phyloP scores from a whole-genome alignment of 331 rosid species.

The Quercus tomentella region DNA sequence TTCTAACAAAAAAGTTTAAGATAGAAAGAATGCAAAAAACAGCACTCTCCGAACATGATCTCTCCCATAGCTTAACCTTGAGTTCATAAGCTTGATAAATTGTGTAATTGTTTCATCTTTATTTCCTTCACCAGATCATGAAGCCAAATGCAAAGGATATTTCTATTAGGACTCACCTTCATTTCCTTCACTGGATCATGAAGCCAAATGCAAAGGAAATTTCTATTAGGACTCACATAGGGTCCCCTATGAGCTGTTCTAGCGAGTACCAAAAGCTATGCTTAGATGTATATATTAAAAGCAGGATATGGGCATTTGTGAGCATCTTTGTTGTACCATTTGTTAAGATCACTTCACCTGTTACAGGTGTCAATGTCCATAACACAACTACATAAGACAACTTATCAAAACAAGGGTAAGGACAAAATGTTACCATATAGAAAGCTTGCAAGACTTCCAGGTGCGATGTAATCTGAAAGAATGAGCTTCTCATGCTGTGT shows the following conservation, averaged over 20 bases:
- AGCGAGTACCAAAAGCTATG: not conserved
- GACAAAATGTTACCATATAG: slow-evolving; percentile 71
- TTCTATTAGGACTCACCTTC: not conserved
- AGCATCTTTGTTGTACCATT: not conserved
- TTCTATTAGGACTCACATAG: not conserved
- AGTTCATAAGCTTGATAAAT: not conserved
- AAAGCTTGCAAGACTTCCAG: slow-evolving; percentile 90
- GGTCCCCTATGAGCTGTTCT: not conserved
- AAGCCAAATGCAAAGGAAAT: not conserved
- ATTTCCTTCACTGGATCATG: not conserved
- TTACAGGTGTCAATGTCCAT: not conserved
- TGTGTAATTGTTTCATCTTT: not conserved
- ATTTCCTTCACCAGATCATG: not conserved
- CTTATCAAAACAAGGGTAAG: not conserved
- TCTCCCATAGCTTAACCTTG: not conserved
- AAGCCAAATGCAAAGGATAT: not conserved
- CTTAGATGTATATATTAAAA: not conserved
- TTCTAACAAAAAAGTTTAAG: not conserved
- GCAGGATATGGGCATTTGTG: not conserved
- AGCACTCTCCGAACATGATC: not conserved
- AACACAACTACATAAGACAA: not conserved
- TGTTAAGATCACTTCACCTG: not conserved
- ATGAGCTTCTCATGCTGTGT: slow-evolving; percentile 98
- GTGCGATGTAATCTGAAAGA: slow-evolving; percentile 87
- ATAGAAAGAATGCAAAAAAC: not conserved